Percentiles rank a stretch among this genome's conserved stretches.
These are phyloP conservation scores for Boletus rubroflammeus DNA, from an alignment of 768 basidiomycete species.

Conservation along the genomic window DNA sequence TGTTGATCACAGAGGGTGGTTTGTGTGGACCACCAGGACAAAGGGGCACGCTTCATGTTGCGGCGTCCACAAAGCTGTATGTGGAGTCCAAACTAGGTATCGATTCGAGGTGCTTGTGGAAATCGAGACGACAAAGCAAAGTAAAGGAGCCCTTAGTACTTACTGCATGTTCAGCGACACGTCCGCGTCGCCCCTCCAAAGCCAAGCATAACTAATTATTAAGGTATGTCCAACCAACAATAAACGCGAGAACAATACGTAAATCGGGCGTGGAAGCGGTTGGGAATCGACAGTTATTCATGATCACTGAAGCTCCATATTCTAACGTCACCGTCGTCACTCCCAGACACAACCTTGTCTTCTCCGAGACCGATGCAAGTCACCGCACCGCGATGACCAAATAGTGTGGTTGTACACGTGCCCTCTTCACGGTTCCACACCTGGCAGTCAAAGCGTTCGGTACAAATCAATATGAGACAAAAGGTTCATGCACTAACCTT, in stretches of 20 bases:
- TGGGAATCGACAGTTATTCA: conserved; percentile 1
- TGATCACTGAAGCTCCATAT: conserved; percentile 70
- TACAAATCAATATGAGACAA: conserved; percentile 4
- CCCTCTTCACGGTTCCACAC: conserved; percentile 94
- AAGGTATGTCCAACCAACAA: background rate
- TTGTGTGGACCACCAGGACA: conserved; percentile 11
- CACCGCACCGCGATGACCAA: conserved; percentile 93
- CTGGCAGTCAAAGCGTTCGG: conserved; percentile 35
- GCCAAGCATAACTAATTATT: background rate
- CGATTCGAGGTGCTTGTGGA: background rate
- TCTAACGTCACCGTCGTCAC: conserved; percentile 85
- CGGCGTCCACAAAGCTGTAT: conserved; percentile 1
- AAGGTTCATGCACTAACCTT: conserved; percentile 54
- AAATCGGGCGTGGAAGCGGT: background rate
- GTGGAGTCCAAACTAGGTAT: background rate
- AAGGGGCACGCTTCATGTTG: background rate
- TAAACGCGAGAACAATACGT: background rate
- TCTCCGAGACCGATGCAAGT: conserved; percentile 87
- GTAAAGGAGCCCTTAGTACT: background rate
- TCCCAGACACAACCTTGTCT: conserved; percentile 95
- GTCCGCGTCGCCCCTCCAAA: background rate
- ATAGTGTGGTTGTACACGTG: conserved; percentile 81
- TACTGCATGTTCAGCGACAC: background rate
- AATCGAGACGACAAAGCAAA: background rate
- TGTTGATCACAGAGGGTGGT: conserved; percentile 7